These are phyloP conservation scores for Verticillium dahliae DNA, from an alignment of 2,329 filamentous ascomycete species.

Conservation along the genomic window DNA sequence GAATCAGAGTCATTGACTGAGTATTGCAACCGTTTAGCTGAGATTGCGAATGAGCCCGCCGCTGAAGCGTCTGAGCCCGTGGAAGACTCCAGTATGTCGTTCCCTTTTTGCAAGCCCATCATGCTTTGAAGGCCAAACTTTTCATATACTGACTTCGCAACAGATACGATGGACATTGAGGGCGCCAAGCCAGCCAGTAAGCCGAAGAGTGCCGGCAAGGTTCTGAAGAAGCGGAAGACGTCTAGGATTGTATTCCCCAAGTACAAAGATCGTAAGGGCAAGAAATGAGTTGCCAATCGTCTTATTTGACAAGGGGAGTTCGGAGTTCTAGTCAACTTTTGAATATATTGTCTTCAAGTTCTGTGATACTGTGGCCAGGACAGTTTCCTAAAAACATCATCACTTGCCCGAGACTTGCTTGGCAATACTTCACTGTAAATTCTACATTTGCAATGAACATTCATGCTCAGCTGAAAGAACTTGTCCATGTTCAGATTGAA, in stretches of 20 bases:
- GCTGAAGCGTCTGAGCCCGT: background rate
- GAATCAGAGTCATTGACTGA: background rate
- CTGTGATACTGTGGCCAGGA: background rate
- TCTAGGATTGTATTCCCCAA: conserved; percentile 54
- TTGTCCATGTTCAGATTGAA: too few species aligned
- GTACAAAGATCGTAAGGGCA: conserved; percentile 44
- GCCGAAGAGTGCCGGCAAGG: conserved; percentile 27
- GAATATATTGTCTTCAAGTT: background rate
- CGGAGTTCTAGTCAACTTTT: background rate
- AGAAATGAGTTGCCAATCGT: conserved; percentile 18
- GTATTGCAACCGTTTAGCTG: background rate
- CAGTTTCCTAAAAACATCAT: background rate
- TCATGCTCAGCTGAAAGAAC: too few species aligned
- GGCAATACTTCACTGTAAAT: too few species aligned
- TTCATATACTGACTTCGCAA: conserved; percentile 22
- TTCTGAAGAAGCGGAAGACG: conserved; percentile 49
- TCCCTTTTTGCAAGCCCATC: background rate
- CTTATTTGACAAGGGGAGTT: background rate
- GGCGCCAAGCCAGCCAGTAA: conserved; percentile 24
- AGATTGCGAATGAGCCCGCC: background rate
- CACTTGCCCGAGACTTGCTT: background rate
- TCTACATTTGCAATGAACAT: too few species aligned
- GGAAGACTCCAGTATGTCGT: background rate
- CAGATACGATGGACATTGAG: conserved; percentile 52
- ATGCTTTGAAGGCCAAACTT: conserved; percentile 13